These are phyloP conservation scores for Aspergillus sp. DNA, from an alignment of 2,329 filamentous ascomycete species.

Conservation along the genomic window DNA sequence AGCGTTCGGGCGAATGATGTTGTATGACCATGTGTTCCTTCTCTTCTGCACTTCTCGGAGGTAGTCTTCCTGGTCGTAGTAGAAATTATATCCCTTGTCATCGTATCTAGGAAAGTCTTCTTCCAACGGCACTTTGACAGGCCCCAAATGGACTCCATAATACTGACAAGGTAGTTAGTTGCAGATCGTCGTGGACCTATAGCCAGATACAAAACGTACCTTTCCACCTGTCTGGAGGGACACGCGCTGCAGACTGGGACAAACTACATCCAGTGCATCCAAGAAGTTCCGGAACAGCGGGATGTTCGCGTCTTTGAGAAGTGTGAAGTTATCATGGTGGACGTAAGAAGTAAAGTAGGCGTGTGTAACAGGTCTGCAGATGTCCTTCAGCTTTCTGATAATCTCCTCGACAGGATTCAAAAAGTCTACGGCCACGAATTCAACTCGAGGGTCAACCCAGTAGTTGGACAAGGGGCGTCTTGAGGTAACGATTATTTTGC, in stretches of 20 bases:
- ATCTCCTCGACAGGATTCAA: slow-evolving; percentile 16
- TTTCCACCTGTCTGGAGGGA: slow-evolving; percentile 32
- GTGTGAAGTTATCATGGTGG: slow-evolving; percentile 28
- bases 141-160: slow-evolving; percentile 28
- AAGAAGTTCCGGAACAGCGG: slow-evolving; percentile 35
- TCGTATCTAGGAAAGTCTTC: slow-evolving; percentile 21
- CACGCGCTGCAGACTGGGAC: slow-evolving; percentile 22
- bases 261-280: slow-evolving; percentile 21
- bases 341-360: slow-evolving; percentile 35
- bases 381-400: slow-evolving; percentile 9
- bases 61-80: slow-evolving; percentile 23
- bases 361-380: slow-evolving; percentile 30
- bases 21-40: slow-evolving; percentile 22
- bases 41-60: slow-evolving; percentile 14
- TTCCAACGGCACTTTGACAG: slow-evolving; percentile 18
- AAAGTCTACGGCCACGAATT: slow-evolving; percentile 33
- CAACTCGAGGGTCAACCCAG: slow-evolving; percentile 26
- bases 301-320: slow-evolving; percentile 23
- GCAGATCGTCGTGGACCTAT: neutral
- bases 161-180: slow-evolving; percentile 12
- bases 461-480: slow-evolving; percentile 18
- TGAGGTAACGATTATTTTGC: slow-evolving; percentile 31
- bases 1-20: slow-evolving; percentile 27
- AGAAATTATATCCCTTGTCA: slow-evolving; percentile 19
- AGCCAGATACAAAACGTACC: slow-evolving; percentile 3